These are phyloP conservation scores for Berkeleyomyces rouxiae DNA, from an alignment of 2,329 filamentous ascomycete species.

Conservation along the genomic window DNA sequence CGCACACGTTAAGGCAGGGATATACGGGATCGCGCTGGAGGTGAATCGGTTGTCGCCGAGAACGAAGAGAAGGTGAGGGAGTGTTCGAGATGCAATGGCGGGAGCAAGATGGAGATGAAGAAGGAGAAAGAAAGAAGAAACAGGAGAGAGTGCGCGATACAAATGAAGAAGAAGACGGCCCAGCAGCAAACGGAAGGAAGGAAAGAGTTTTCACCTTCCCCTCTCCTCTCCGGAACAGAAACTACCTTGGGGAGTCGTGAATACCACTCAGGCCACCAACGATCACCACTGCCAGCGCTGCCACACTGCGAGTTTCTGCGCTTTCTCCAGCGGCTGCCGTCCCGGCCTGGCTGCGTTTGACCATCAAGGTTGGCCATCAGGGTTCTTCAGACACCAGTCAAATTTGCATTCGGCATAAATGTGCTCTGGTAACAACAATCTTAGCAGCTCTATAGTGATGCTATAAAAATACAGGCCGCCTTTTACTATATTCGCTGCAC, in stretches of 20 bases:
- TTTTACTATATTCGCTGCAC: not conserved
- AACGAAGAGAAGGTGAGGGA: not conserved
- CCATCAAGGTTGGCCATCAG: slow-evolving; percentile 15
- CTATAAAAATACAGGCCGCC: not conserved
- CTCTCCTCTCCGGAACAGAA: not conserved
- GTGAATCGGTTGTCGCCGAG: not conserved
- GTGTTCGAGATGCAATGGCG: not conserved
- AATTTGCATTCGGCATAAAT: not conserved
- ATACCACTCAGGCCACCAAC: not conserved
- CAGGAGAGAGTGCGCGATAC: not conserved
- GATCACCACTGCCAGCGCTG: not conserved
- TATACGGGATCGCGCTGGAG: not conserved
- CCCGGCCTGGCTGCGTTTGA: not conserved
- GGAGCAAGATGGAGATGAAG: not conserved
- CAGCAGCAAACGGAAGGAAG: not conserved
- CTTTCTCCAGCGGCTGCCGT: not conserved
- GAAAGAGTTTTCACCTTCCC: not conserved
- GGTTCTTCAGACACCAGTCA: slow-evolving; percentile 3
- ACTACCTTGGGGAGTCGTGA: not conserved
- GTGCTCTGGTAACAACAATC: not conserved
- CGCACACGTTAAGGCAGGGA: not conserved
- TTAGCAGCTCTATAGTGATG: not conserved
- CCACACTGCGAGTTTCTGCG: not conserved
- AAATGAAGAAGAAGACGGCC: not conserved
- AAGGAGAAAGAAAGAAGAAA: not conserved